A percentile compares a stretch with the other conserved stretches of the same genome.
Conservation (phyloP, 441 rosid genomes). For the Theobroma grandiflorum region DNA sequence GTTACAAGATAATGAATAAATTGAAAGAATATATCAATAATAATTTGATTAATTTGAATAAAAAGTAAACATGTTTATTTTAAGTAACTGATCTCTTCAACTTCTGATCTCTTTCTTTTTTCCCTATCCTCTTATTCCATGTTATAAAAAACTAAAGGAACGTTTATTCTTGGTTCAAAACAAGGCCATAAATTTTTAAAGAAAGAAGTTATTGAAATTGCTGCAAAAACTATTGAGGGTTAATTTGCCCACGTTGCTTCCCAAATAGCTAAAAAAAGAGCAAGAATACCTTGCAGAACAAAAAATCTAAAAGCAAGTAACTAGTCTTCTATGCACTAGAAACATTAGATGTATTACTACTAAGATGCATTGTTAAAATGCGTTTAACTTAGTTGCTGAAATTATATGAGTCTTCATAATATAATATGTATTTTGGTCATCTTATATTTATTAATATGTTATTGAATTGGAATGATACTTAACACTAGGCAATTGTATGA, state of each 20-base stretch:
- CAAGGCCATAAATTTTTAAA: constrained; percentile 30
- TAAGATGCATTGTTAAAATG: constrained; percentile 6
- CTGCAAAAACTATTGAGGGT: constrained; percentile 44
- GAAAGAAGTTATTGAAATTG: constrained; percentile 35
- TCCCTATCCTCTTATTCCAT: background rate
- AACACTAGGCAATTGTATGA: too few relatives aligned
- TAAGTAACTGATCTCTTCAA: background rate
- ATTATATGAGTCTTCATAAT: background rate
- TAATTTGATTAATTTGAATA: too few relatives aligned
- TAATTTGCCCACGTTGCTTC: constrained; percentile 47
- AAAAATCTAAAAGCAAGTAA: constrained; percentile 63
- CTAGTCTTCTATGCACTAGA: constrained; percentile 18
- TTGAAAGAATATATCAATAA: too few relatives aligned
- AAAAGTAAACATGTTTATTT: too few relatives aligned
- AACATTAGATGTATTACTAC: background rate
- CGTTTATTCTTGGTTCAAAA: constrained; percentile 32
- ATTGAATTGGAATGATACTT: too few relatives aligned
- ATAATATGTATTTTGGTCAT: too few relatives aligned
- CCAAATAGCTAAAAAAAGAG: constrained; percentile 57
- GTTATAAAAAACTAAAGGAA: background rate
- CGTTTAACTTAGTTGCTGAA: background rate
- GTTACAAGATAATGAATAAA: too few relatives aligned
- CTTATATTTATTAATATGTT: too few relatives aligned
- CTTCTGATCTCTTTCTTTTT: background rate
- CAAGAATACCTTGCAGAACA: constrained; percentile 53